Evolutionary conservation across 192 early-diverging fungal species (phyloP), one percentile per base, ranked within the genome.

Genomic region (Backusella westeae): DNA sequence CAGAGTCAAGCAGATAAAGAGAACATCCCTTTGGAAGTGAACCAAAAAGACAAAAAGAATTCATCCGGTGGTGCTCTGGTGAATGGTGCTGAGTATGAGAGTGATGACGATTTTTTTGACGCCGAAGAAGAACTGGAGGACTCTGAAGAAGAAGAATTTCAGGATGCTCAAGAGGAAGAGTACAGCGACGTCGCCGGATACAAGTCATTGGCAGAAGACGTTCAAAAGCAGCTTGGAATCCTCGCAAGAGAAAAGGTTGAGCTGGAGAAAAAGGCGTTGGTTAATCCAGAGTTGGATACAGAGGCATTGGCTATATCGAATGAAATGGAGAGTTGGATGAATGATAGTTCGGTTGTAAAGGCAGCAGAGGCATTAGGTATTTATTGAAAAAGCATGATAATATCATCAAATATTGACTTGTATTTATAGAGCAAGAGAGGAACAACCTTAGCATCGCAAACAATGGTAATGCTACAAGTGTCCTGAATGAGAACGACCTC

Each of bases 261-360:
- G 15, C 15, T 42, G 3, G 39, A 70, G 44, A 41, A 42, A 23
- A 38, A 35, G 2, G 39, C 10, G 15, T 44, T 44, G 6, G n/a
- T 39, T 42, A 46, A n/a, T 29, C 72, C 82, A 1, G 77, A 87
- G 17, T 69, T 89, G 21, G 85, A 89, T 69, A 75, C 83, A 42
- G 88, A 89, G 59, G 78, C 82, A 6, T 85, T 88, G 41, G 83
- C 79, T 38, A 63, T 85, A 36, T 79, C 79, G 23, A 69, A 81
- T 34, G 84, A 85, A 38, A 75, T 85, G 76, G 75, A 65, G 3
- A 73, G 59, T 6, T 83, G 77, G 39, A 72, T 87, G 75, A 44
- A 78, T 1, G 66, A 79, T 56, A 69, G 76, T 63, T 35, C 78
- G 8, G 73, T 82, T n/a, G 68, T 67, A 8, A 68, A 84, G 42